phyloP scores from a whole-genome alignment of 306 rosid genomes.

The Begonia masoniana region DNA sequence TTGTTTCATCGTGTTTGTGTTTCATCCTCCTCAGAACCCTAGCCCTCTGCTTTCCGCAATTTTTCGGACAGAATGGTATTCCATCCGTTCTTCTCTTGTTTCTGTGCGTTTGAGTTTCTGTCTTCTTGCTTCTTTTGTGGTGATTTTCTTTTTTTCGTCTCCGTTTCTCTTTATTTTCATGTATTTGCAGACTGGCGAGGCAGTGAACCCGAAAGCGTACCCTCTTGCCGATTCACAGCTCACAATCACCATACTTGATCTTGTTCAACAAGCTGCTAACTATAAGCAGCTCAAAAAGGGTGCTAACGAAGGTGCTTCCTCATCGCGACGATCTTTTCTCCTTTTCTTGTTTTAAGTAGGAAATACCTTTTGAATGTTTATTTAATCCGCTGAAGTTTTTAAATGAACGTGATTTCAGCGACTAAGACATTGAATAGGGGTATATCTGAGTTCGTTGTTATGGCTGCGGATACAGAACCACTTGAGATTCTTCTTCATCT shows the following conservation, averaged over 20 bases:
- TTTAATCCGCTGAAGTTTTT: not conserved
- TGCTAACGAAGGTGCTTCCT: constrained; percentile 62
- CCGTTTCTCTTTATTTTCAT: not conserved
- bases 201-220: constrained; percentile 77
- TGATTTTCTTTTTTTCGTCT: too few species aligned
- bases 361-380: not conserved
- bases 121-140: too few species aligned
- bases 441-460: constrained; percentile 70
- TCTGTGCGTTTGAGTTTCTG: not conserved
- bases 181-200: constrained; percentile 54
- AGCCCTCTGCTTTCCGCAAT: constrained; percentile 9
- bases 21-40: constrained; percentile 12
- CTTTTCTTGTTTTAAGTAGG: too few species aligned
- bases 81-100: not conserved
- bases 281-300: constrained; percentile 93
- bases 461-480: constrained; percentile 83
- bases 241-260: constrained; percentile 60
- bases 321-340: not conserved
- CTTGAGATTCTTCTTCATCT: constrained; percentile 84
- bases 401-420: constrained; percentile 23
- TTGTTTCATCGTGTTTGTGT: not conserved
- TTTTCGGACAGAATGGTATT: constrained; percentile 38
- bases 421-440: constrained; percentile 81
- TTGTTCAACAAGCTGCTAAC: constrained; percentile 84
- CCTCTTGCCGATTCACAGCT: constrained; percentile 83